phyloP scores from a whole-genome alignment of 177 flowering plant species.

The Vitis hybrid region DNA sequence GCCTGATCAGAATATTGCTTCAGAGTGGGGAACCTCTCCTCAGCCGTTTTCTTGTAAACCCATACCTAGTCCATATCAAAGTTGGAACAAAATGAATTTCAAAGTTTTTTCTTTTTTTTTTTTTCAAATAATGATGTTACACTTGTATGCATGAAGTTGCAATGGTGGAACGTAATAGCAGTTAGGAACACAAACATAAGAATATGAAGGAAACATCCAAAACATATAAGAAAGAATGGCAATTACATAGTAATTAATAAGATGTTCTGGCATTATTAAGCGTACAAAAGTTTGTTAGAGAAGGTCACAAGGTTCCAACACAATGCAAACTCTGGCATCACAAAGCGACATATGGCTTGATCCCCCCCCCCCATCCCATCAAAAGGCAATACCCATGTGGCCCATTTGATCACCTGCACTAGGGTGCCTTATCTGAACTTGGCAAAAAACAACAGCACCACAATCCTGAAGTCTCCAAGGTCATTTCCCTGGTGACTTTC shows the following conservation, averaged over 20 bases:
- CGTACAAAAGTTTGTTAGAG: neutral
- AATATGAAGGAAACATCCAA: too few species aligned
- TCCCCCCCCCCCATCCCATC: neutral
- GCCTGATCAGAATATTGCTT: conserved; percentile 94
- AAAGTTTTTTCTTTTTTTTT: too few species aligned
- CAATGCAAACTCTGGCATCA: neutral
- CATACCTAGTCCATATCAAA: conserved; percentile 55
- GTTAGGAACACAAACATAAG: too few species aligned
- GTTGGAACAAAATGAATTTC: conserved; percentile 7
- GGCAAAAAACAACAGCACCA: neutral
- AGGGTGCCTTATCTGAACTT: neutral
- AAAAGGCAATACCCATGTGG: neutral
- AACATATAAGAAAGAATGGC: too few species aligned
- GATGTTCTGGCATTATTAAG: too few species aligned
- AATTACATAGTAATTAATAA: too few species aligned
- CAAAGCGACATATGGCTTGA: neutral
- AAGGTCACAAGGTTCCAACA: neutral
- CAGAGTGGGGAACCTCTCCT: conserved; percentile 87
- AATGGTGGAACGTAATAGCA: too few species aligned
- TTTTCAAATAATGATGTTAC: too few species aligned
- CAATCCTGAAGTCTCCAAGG: neutral
- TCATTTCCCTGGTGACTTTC: neutral
- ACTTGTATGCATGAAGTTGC: too few species aligned
- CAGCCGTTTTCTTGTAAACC: conserved; percentile 94
- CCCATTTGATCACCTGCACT: neutral